Percentiles rank a stretch among this genome's conserved stretches.
phyloP scores from a whole-genome alignment of 164 flowering plant genomes.

The Stephania cephalantha region DNA sequence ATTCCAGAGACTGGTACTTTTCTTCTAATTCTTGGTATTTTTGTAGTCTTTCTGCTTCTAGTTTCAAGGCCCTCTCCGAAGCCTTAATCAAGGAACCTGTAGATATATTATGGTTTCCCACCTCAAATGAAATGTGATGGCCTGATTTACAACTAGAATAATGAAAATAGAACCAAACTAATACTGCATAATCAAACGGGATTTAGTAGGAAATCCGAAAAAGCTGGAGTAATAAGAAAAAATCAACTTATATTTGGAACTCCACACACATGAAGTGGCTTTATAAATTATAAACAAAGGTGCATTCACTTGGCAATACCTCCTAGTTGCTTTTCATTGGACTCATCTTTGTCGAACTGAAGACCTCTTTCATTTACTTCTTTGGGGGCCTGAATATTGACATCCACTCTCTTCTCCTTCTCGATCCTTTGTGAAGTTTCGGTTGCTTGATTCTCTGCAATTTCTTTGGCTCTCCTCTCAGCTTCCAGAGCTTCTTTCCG shows the following conservation, averaged over 20 bases:
- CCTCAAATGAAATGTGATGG: slow-evolving; percentile 4
- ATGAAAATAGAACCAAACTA: neutral
- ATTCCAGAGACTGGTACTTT: slow-evolving; percentile 30
- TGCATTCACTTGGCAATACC: slow-evolving; percentile 26
- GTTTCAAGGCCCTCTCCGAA: slow-evolving; percentile 47
- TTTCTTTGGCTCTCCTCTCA: slow-evolving; percentile 63
- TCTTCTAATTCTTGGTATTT: slow-evolving; percentile 44
- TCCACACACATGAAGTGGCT: neutral
- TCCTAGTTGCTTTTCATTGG: slow-evolving; percentile 20
- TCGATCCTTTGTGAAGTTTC: slow-evolving; percentile 24
- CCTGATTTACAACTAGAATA: neutral
- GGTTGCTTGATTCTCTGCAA: slow-evolving; percentile 45
- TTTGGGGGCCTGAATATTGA: slow-evolving; percentile 20
- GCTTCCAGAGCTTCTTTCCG: slow-evolving; percentile 57
- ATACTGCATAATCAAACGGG: neutral
- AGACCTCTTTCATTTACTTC: slow-evolving; percentile 9
- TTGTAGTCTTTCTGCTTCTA: slow-evolving; percentile 47
- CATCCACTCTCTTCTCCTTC: slow-evolving; percentile 4
- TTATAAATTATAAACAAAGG: neutral
- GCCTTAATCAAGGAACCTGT: slow-evolving; percentile 43
- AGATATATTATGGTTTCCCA: slow-evolving; percentile 8
- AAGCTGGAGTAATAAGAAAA: neutral
- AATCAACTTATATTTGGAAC: neutral
- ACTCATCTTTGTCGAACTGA: slow-evolving; percentile 7
- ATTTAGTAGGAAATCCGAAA: neutral